Evolutionary conservation across 1,139 yeast genomes (phyloP).

Genomic region (Taphrina deformans): DNA sequence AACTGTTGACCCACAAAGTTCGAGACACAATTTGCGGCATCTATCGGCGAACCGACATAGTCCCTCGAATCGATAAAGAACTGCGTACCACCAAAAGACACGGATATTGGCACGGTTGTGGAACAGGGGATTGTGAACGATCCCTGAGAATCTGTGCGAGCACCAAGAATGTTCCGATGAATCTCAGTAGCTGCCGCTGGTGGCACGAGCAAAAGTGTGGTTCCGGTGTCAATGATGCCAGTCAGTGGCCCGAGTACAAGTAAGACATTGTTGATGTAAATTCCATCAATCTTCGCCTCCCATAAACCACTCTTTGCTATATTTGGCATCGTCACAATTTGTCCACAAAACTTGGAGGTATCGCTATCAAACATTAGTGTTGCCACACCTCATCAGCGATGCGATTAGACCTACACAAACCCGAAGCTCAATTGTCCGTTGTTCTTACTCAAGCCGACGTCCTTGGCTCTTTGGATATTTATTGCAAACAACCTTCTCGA

Average conservation of each 20-base stretch:
- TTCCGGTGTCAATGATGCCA: slow-evolving; percentile 66
- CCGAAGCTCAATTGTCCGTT: slow-evolving; percentile 41
- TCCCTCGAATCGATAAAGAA: slow-evolving; percentile 53
- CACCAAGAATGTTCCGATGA: slow-evolving; percentile 54
- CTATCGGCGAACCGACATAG: slow-evolving; percentile 54
- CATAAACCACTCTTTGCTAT: slow-evolving; percentile 52
- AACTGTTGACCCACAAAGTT: slow-evolving; percentile 56
- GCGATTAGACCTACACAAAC: slow-evolving; percentile 34
- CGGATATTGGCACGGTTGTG: slow-evolving; percentile 47
- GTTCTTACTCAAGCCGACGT: slow-evolving; percentile 38
- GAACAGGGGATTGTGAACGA: slow-evolving; percentile 59
- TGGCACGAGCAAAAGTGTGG: slow-evolving; percentile 62
- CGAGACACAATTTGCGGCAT: slow-evolving; percentile 61
- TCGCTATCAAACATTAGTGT: slow-evolving; percentile 48
- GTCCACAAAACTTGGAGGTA: slow-evolving; percentile 50
- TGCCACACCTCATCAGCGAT: no score
- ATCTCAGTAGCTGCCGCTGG: slow-evolving; percentile 56
- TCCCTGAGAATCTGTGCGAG: slow-evolving; percentile 45
- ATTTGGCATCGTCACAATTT: slow-evolving; percentile 50
- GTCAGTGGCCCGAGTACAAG: slow-evolving; percentile 48
- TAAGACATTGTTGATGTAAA: slow-evolving; percentile 46
- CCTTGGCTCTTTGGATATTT: slow-evolving; percentile 48
- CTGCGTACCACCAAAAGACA: slow-evolving; percentile 51
- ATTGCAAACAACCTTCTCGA: slow-evolving; percentile 49
- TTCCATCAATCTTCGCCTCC: slow-evolving; percentile 53